Evolutionary conservation across 768 basidiomycete genomes (phyloP), one percentile per base, ranked within the genome.

Genomic region (Suillus cothurnatus): DNA sequence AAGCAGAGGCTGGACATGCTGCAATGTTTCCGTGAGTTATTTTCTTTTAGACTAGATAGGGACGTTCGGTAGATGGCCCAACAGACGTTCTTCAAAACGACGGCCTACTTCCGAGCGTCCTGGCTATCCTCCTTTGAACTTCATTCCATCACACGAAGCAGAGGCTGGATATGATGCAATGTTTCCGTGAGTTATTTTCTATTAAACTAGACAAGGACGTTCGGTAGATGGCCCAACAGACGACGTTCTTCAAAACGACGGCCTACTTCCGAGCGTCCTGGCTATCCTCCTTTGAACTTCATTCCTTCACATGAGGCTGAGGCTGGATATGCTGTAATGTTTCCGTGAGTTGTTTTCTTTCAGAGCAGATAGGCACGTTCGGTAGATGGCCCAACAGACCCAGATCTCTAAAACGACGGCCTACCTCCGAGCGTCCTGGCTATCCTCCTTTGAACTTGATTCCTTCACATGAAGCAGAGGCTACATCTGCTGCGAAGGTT

Each of bases 251-350:
- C 9, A 17, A 23, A 36, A 9, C 56, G 7, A 17, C 49, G 49
- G 21, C 19, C 19, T 41, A 19, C 5, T 28, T 28, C 26, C 26
- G 26, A 41, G 6, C 38, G 58, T 36, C 39, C 19, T n/a, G 9
- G 45, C 47, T 69, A 69, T 47, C n/a, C 6, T 31, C 71, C 74
- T 32, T 66, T 77, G 57, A 39, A 8, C 57, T 63, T 76, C 43
- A 62, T 76, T 39, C 76, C 74, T 2, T 14, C 74, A 31, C 70
- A 36, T 34, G 71, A 77, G 63, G 74, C 74, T 28, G 72, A 76
- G 53, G 68, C 65, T 6, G 72, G 72, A 23, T 77, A 77, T 43
- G 14, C 47, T 49, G 65, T 72, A 23, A 49, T 14, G 47, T 49
- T 49, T 49, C 23, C 47, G 47, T 36, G 45, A 69, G 72, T 39